These are phyloP conservation scores for Brassica napus DNA, from an alignment of 345 rosid genomes.

Conservation along the genomic window Da-Ae NC_063440.1:13214501-13215000, in stretches of 20 bases:
- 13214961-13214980: neutral
- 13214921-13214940: constrained; percentile 18
- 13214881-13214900: too few species aligned
- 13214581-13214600: neutral
- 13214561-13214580: constrained; percentile 23
- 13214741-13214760: too few species aligned
- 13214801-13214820: too few species aligned
- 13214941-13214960: neutral
- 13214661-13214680: neutral
- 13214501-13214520: neutral
- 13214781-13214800: too few species aligned
- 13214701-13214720: too few species aligned
- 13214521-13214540: constrained; percentile 18
- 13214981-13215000: neutral
- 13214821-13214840: too few species aligned
- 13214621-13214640: constrained; percentile 17
- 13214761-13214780: too few species aligned
- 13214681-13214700: too few species aligned
- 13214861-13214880: too few species aligned
- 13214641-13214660: constrained; percentile 23
- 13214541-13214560: constrained; percentile 18
- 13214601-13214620: constrained; percentile 12
- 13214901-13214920: too few species aligned
- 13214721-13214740: too few species aligned
- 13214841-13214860: too few species aligned